These are phyloP conservation scores for Narthecium ossifragum DNA, from an alignment of 106 monocot genomes.

Conservation along the genomic window DNA sequence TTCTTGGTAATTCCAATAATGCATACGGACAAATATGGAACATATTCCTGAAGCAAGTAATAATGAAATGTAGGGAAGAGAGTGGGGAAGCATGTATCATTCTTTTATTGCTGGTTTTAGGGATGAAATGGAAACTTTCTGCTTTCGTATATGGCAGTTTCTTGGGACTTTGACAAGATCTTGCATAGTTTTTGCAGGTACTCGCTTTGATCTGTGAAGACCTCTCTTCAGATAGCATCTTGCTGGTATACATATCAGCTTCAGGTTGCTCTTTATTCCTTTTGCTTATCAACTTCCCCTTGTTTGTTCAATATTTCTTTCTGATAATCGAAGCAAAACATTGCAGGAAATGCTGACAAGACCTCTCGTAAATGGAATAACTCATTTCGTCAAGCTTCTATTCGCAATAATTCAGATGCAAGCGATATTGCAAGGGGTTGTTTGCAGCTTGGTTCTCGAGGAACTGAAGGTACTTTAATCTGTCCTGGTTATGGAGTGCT, in stretches of 20 bases:
- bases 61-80: too few relatives aligned
- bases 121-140: too few relatives aligned
- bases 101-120: too few relatives aligned
- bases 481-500: background rate
- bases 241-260: conserved; percentile 85
- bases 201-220: conserved; percentile 74
- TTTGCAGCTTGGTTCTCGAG: conserved; percentile 57
- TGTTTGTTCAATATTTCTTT: background rate
- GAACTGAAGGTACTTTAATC: conserved; percentile 47
- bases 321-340: too few relatives aligned
- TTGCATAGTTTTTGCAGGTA: conserved; percentile 36
- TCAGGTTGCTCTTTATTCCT: conserved; percentile 51
- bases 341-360: conserved; percentile 53
- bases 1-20: too few relatives aligned
- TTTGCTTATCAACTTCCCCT: background rate
- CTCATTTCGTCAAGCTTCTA: conserved; percentile 15
- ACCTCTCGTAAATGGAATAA: conserved; percentile 19
- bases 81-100: too few relatives aligned
- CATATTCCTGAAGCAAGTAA: too few relatives aligned
- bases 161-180: too few relatives aligned
- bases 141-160: too few relatives aligned
- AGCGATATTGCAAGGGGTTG: conserved; percentile 25
- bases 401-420: conserved; percentile 3
- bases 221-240: conserved; percentile 59
- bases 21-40: too few relatives aligned